These are phyloP conservation scores for Phalaenopsis equestris DNA, from an alignment of 106 monocot genomes.

Conservation along the genomic window DNA sequence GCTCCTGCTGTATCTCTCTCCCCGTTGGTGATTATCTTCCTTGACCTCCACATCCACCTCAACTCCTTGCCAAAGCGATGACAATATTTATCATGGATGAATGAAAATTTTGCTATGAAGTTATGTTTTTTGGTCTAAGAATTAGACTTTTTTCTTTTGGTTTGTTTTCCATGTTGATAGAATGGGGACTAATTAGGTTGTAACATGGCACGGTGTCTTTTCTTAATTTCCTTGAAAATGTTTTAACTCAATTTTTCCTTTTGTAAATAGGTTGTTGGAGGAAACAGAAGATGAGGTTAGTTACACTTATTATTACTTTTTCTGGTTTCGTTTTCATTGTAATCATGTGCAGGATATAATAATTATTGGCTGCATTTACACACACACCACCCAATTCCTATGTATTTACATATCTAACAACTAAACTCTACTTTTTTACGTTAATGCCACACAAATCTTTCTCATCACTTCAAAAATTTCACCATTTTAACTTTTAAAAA, in stretches of 20 bases:
- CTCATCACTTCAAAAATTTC: too few species aligned
- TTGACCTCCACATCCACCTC: too few species aligned
- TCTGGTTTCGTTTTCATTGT: too few species aligned
- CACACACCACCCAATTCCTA: too few species aligned
- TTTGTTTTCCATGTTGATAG: background rate
- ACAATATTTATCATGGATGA: too few species aligned
- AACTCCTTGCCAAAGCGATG: too few species aligned
- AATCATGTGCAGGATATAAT: background rate
- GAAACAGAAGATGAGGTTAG: constrained; percentile 93
- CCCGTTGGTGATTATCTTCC: too few species aligned
- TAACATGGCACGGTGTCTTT: background rate
- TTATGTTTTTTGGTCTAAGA: background rate
- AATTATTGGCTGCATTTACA: background rate
- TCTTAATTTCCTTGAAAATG: background rate
- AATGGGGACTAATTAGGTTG: background rate
- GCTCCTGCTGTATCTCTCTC: too few species aligned
- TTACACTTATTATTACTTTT: background rate
- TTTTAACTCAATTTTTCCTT: constrained; percentile 7
- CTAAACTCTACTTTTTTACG: too few species aligned
- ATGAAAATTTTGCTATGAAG: background rate
- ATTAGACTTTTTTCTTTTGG: background rate
- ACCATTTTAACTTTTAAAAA: too few species aligned
- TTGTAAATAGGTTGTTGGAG: constrained; percentile 60
- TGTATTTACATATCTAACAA: too few species aligned
- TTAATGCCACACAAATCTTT: too few species aligned